These are phyloP conservation scores for Populus trichocarpa DNA, from an alignment of 441 rosid species.

Conservation along the genomic window DNA sequence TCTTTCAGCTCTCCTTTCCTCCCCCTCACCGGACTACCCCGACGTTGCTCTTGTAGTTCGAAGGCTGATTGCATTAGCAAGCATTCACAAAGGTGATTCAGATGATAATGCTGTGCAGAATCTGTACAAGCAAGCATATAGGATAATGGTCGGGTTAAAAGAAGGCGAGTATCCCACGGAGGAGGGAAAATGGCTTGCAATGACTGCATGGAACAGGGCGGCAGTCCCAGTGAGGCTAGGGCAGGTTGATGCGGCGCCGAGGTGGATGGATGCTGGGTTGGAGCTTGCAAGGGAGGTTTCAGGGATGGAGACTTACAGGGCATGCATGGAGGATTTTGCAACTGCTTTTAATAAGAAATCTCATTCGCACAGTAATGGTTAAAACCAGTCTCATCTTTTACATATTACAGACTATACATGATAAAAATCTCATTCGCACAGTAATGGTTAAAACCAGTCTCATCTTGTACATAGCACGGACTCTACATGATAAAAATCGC, in stretches of 20 bases:
- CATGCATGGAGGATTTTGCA: conserved; percentile 80
- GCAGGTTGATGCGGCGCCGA: conserved; percentile 59
- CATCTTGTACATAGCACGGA: background rate
- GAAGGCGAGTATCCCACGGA: conserved; percentile 84
- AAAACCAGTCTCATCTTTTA: conserved; percentile 8
- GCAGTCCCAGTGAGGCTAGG: conserved; percentile 69
- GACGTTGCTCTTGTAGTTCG: conserved; percentile 66
- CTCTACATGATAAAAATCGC: no score
- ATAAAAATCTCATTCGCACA: conserved; percentile 27
- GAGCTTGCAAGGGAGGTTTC: conserved; percentile 63
- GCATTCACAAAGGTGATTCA: conserved; percentile 66
- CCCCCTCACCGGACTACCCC: conserved; percentile 60
- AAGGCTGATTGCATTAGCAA: conserved; percentile 55
- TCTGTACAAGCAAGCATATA: conserved; percentile 78
- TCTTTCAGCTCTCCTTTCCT: conserved; percentile 64
- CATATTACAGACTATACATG: no score
- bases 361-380: conserved; percentile 23
- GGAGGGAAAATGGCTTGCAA: conserved; percentile 94
- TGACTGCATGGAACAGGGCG: conserved; percentile 93
- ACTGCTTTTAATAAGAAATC: conserved; percentile 45
- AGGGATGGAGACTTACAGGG: conserved; percentile 73
- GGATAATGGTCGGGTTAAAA: conserved; percentile 84
- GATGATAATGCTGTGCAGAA: conserved; percentile 51
- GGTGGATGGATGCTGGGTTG: conserved; percentile 70
- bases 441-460: conserved; percentile 22